Base-by-base conservation (phyloP, 345 rosid species). In the Salix udensis region DNA sequence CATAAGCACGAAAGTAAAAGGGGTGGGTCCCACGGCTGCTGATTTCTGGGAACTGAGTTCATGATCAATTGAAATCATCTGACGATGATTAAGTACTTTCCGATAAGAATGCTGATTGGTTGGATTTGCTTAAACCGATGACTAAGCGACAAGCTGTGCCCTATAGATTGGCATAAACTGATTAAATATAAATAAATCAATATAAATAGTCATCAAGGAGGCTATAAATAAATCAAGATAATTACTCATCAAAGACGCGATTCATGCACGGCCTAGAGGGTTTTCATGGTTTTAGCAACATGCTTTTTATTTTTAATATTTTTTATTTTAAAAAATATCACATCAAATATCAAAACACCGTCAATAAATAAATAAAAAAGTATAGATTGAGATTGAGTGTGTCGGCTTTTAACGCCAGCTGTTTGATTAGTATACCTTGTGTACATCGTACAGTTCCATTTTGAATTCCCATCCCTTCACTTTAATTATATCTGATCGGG, bases 41-140 rank as follows among this genome's bases (percentile, higher is more conserved):
- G 50, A 5, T 46, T 46, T 4, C 50, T 46, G 16, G 50, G 50
- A 46, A 46, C 15, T 23, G 36, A 62, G 14, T 62, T 26, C 30
- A 15, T 26, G 9, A 2, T 11, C 12, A 26, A 12, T 26, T 1
- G 30, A 62, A n/a, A 62, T 13, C 50, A 14, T 46, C 30, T 6
- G 28, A 8, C 12, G 46, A 18, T 42, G 18, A 23, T 42, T 4
- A 36, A 10, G 26, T 1, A 15, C 7, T 71, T 0, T 4, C 7
- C 67, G 80, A 83, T 81, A 70, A 79, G 84, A 30, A 65, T 61
- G 78, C 21, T 81, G 77, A 79, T 82, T 84, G 82, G 83, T n/a
- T 66, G 74, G 74, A 76, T 73, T 70, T 66, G 87, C 39, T 78
- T 37, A 73, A 44, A 67, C 40, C 16, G 80, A 80, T 84, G 86